phyloP scores from a whole-genome alignment of 2,329 filamentous ascomycete species.

The Fusarium sublunatum region DNA sequence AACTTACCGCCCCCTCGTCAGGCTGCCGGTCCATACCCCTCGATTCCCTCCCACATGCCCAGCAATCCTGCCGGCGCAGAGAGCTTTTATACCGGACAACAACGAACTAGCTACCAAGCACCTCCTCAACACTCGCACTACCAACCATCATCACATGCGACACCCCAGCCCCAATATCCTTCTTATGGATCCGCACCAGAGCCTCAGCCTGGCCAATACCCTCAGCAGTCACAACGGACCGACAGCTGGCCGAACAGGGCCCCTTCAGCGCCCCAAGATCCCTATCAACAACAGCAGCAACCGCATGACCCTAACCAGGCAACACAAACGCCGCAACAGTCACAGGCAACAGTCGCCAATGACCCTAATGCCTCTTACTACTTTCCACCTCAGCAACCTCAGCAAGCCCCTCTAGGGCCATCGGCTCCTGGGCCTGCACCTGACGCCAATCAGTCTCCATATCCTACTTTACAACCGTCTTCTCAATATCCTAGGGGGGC shows the following conservation, averaged over 20 bases:
- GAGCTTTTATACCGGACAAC: slow-evolving; percentile 82
- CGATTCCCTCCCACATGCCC: slow-evolving; percentile 67
- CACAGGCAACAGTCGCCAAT: slow-evolving; percentile 47
- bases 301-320: slow-evolving; percentile 44
- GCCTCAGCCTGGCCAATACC: slow-evolving; percentile 57
- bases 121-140: slow-evolving; percentile 56
- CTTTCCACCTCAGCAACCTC: slow-evolving; percentile 58
- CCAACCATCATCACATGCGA: slow-evolving; percentile 49
- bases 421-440: slow-evolving; percentile 54
- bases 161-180: slow-evolving; percentile 55
- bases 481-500: slow-evolving; percentile 59
- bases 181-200: slow-evolving; percentile 57
- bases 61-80: slow-evolving; percentile 70
- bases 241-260: slow-evolving; percentile 63
- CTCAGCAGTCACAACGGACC: slow-evolving; percentile 59
- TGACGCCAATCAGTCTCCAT: slow-evolving; percentile 62
- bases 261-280: slow-evolving; percentile 53
- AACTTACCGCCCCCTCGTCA: slow-evolving; percentile 64
- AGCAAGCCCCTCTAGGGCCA: slow-evolving; percentile 53
- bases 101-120: slow-evolving; percentile 62
- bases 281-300: slow-evolving; percentile 44
- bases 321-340: slow-evolving; percentile 48
- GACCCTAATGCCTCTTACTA: slow-evolving; percentile 71
- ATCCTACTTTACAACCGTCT: slow-evolving; percentile 63
- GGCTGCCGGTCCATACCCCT: slow-evolving; percentile 75